Conservation (phyloP, 1,139 yeast species). For the Candida sojae region DNA sequence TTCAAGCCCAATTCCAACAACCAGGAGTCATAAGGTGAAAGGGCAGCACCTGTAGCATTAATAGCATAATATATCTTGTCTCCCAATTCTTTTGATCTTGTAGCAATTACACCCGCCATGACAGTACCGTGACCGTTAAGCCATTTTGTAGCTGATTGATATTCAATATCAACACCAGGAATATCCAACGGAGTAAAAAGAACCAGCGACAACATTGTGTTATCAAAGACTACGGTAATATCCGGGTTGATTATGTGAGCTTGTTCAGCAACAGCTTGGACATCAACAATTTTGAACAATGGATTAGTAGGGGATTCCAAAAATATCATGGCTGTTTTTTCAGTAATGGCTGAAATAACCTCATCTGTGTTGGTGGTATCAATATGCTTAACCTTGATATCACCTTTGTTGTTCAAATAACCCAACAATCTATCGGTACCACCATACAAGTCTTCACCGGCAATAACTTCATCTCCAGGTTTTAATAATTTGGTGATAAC, state of each 20-base stretch:
- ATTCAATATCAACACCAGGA: conserved; percentile 85
- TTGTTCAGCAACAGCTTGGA: conserved; percentile 60
- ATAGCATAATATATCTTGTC: conserved; percentile 73
- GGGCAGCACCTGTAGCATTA: conserved; percentile 88
- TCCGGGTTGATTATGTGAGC: conserved; percentile 72
- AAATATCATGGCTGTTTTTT: conserved; percentile 69
- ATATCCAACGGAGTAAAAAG: conserved; percentile 75
- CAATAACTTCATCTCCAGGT: conserved; percentile 83
- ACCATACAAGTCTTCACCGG: conserved; percentile 92
- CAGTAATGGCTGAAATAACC: conserved; percentile 53
- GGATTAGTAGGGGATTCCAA: conserved; percentile 94
- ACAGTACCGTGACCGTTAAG: conserved; percentile 93
- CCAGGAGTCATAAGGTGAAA: conserved; percentile 92
- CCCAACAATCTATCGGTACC: conserved; percentile 87
- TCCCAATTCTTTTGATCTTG: conserved; percentile 52
- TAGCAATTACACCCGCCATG: conserved; percentile 80
- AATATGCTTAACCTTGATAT: conserved; percentile 68
- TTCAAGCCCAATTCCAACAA: conserved; percentile 81
- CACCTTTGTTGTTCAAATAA: conserved; percentile 67
- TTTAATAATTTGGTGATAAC: conserved; percentile 71
- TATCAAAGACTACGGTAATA: conserved; percentile 80
- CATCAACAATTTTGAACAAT: conserved; percentile 81
- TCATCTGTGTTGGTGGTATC: conserved; percentile 76
- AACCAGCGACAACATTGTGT: conserved; percentile 94
- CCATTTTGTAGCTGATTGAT: conserved; percentile 91